These are phyloP conservation scores for Cicer chorassanicum DNA, from an alignment of 306 rosid genomes.

Conservation along the genomic window DNA sequence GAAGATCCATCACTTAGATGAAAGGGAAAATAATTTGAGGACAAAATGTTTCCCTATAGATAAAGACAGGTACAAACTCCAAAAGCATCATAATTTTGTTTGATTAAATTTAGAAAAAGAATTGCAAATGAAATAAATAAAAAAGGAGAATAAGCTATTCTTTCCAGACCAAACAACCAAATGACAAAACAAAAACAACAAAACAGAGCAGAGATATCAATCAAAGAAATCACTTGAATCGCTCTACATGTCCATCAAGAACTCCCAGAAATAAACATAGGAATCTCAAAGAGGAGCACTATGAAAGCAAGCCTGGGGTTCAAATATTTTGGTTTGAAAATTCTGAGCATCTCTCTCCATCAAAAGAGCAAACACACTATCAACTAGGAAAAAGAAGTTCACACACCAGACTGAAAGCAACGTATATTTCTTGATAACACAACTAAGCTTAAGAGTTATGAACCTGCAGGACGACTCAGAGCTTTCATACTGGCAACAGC, in stretches of 20 bases:
- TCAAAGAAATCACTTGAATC: constrained; percentile 31
- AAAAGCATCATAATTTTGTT: constrained; percentile 3
- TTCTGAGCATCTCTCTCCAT: neutral
- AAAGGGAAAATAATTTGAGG: constrained; percentile 29
- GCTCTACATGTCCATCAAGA: constrained; percentile 17
- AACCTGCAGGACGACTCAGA: constrained; percentile 98
- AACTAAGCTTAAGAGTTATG: constrained; percentile 32
- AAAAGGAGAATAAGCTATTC: constrained; percentile 24
- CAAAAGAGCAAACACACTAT: constrained; percentile 10
- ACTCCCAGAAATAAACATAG: neutral
- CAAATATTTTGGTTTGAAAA: constrained; percentile 15
- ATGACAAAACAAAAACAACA: neutral
- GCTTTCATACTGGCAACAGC: constrained; percentile 89
- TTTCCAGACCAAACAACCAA: constrained; percentile 15
- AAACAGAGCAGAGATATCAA: neutral
- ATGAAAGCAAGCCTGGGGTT: constrained; percentile 31
- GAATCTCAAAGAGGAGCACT: neutral
- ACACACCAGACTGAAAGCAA: neutral
- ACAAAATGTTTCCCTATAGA: constrained; percentile 10
- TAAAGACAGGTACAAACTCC: constrained; percentile 4
- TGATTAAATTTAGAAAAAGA: constrained; percentile 14
- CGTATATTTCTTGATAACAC: constrained; percentile 6
- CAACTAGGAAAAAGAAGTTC: neutral
- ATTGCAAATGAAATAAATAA: constrained; percentile 19
- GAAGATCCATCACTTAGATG: constrained; percentile 34